Percentiles rank a stretch among this genome's conserved stretches.
These are phyloP conservation scores for Alternaria triticimaculans DNA, from an alignment of 2,329 filamentous ascomycete genomes.

Conservation along the genomic window DNA sequence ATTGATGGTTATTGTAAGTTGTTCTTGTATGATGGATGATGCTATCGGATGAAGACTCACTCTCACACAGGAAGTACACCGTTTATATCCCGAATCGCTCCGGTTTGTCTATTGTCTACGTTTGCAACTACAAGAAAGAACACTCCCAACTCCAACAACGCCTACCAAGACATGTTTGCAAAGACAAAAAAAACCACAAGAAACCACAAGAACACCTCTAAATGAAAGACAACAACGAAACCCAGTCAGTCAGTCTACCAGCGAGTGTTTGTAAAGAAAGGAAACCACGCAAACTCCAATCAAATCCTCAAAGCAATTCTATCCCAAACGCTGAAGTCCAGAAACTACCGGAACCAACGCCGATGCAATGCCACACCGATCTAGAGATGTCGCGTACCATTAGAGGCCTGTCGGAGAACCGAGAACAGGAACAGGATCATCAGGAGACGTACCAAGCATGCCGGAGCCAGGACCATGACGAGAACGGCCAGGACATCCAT, in stretches of 20 bases:
- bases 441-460: not conserved
- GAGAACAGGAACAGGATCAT: rapidly evolving
- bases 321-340: not conserved
- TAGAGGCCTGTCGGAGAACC: not conserved
- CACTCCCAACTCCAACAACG: not conserved
- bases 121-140: not conserved
- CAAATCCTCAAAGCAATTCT: not conserved
- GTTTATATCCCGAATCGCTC: not conserved
- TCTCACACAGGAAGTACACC: not conserved
- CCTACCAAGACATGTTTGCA: not conserved
- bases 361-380: not conserved
- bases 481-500: not conserved
- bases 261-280: not conserved
- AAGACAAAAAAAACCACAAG: not conserved
- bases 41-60: not conserved
- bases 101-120: not conserved
- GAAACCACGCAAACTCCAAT: not conserved
- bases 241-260: not conserved
- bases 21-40: not conserved
- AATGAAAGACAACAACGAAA: not conserved
- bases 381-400: not conserved
- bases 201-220: not conserved
- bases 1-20: not conserved
- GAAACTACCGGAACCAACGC: not conserved
- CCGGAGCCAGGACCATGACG: not conserved